Evolutionary conservation across 2,329 filamentous ascomycete genomes (phyloP).

Genomic region (Dothistroma septosporum): DNA sequence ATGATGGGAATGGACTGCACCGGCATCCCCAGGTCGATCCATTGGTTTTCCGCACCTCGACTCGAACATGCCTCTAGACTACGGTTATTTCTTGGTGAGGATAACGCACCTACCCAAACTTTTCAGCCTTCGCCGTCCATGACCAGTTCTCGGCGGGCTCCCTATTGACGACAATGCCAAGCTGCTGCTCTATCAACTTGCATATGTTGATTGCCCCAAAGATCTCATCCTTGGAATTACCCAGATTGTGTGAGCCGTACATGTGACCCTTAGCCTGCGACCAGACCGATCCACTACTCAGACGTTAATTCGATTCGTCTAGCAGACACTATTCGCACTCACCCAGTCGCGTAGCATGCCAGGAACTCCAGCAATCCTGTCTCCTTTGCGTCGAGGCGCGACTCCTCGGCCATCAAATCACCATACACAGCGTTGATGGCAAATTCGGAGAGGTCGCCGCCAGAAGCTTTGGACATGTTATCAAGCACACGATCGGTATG

Average conservation of each 20-base stretch:
- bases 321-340: not conserved
- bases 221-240: slow-evolving; percentile 19
- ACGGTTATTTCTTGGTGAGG: too few species aligned
- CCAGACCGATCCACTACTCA: slow-evolving; percentile 13
- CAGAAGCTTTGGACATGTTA: slow-evolving; percentile 19
- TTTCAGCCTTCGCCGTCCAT: slow-evolving; percentile 18
- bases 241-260: slow-evolving; percentile 21
- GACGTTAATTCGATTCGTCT: not conserved
- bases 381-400: slow-evolving; percentile 18
- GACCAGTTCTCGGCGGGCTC: slow-evolving; percentile 17
- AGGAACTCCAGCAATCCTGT: slow-evolving; percentile 21
- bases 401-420: slow-evolving; percentile 21
- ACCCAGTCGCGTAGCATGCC: slow-evolving; percentile 22
- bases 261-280: slow-evolving; percentile 22
- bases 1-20: too few species aligned
- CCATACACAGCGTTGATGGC: slow-evolving; percentile 21
- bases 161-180: slow-evolving; percentile 12
- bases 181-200: slow-evolving; percentile 16
- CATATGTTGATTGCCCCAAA: slow-evolving; percentile 18
- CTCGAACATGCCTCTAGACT: too few species aligned
- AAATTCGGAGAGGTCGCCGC: slow-evolving; percentile 20
- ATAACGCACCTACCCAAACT: not conserved
- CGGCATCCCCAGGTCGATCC: too few species aligned
- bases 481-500: slow-evolving; percentile 22
- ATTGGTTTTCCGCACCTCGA: too few species aligned